phyloP scores from a whole-genome alignment of 805 yeast species.

The Blastobotrys peoriensis region DNA sequence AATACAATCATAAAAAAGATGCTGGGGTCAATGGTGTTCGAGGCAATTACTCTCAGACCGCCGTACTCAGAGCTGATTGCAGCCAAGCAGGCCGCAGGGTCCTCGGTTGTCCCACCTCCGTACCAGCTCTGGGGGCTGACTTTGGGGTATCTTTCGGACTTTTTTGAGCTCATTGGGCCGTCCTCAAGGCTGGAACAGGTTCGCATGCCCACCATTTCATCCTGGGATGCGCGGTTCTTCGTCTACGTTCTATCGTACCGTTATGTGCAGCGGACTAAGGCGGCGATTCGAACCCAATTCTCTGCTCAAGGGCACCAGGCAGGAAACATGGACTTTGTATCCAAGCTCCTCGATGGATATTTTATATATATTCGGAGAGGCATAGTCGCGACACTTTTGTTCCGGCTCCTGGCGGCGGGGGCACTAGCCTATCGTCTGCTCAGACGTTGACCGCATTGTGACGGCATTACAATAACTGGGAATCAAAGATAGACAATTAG shows the following conservation, averaged over 20 bases:
- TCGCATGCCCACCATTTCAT: constrained; percentile 22
- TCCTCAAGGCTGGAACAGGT: constrained; percentile 9
- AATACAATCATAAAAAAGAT: constrained; percentile 11
- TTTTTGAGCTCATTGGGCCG: constrained; percentile 24
- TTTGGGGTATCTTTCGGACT: constrained; percentile 29
- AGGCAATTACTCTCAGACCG: constrained; percentile 24
- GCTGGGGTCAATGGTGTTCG: constrained; percentile 27
- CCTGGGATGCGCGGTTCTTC: constrained; percentile 24
- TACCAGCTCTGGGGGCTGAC: constrained; percentile 36
- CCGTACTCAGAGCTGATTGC: neutral
- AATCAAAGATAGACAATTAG: too few species aligned
- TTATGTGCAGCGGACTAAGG: constrained; percentile 2
- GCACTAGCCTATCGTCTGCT: too few species aligned
- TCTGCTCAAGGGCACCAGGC: constrained; percentile 8
- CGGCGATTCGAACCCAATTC: constrained; percentile 1
- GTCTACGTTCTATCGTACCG: constrained; percentile 12
- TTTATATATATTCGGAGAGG: constrained; percentile 20
- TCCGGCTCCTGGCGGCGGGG: too few species aligned
- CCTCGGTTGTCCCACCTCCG: constrained; percentile 18
- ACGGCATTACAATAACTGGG: too few species aligned
- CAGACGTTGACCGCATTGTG: too few species aligned
- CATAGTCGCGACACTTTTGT: constrained; percentile 10
- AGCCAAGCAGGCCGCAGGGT: constrained; percentile 6
- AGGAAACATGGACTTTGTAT: constrained; percentile 22
- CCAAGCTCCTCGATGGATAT: constrained; percentile 22